A percentile compares a stretch with the other conserved stretches of the same genome.
These are phyloP conservation scores for Epichloe hybrida DNA, from an alignment of 2,329 filamentous ascomycete genomes.

Conservation along the genomic window DNA sequence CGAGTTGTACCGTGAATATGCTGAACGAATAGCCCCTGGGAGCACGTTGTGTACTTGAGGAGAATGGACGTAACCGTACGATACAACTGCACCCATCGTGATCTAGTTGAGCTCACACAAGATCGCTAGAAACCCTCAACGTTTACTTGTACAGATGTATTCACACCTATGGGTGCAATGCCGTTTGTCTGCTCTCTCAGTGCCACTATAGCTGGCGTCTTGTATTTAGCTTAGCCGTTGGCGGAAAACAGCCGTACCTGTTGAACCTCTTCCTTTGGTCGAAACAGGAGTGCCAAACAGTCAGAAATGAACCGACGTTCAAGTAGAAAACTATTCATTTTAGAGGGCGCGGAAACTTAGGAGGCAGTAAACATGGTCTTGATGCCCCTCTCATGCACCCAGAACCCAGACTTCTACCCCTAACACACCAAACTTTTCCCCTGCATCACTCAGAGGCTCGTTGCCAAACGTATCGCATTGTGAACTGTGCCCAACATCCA, in stretches of 20 bases:
- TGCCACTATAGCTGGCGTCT: not conserved
- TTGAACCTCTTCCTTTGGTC: not conserved
- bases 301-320: not conserved
- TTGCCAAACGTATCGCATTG: conserved; percentile 89
- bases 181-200: too few species aligned
- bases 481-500: conserved; percentile 73
- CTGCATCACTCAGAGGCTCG: conserved; percentile 83
- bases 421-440: conserved; percentile 84
- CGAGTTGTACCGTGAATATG: too few species aligned
- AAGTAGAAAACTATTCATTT: not conserved
- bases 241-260: not conserved
- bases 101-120: too few species aligned
- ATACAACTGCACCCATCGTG: too few species aligned
- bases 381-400: conserved; percentile 31
- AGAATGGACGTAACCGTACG: too few species aligned
- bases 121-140: too few species aligned
- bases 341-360: not conserved
- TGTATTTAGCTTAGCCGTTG: not conserved
- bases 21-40: too few species aligned
- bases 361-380: not conserved
- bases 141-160: too few species aligned
- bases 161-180: too few species aligned
- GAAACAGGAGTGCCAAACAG: not conserved
- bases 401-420: conserved; percentile 92
- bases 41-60: too few species aligned